These are phyloP conservation scores for Alternaria sp. DNA, from an alignment of 2,329 filamentous ascomycete species.

Conservation along the genomic window DNA sequence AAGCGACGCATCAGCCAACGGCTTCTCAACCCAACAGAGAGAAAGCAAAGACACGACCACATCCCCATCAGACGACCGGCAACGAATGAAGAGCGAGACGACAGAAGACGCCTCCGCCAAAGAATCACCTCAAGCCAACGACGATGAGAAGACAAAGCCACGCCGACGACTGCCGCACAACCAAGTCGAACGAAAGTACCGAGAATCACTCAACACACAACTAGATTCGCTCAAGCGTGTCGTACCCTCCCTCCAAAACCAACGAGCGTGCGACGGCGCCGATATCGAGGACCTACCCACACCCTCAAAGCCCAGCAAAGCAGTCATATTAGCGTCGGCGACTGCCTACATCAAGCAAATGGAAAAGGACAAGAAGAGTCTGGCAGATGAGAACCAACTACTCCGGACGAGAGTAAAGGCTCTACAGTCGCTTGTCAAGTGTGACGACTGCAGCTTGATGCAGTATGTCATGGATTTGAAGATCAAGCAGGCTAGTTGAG, in stretches of 20 bases:
- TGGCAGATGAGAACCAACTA: conserved; percentile 48
- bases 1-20: conserved; percentile 37
- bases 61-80: conserved; percentile 22
- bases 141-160: conserved; percentile 41
- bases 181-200: conserved; percentile 55
- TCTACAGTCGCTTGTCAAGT: conserved; percentile 54
- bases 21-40: conserved; percentile 41
- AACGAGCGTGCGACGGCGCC: conserved; percentile 43
- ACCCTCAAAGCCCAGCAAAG: conserved; percentile 52
- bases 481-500: conserved; percentile 35
- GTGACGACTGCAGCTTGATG: conserved; percentile 55
- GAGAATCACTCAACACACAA: conserved; percentile 55
- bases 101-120: conserved; percentile 36
- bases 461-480: conserved; percentile 52
- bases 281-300: conserved; percentile 54
- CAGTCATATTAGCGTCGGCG: conserved; percentile 55
- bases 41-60: conserved; percentile 24
- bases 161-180: conserved; percentile 51
- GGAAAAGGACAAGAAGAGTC: conserved; percentile 50
- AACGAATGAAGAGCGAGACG: conserved; percentile 42
- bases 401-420: conserved; percentile 50
- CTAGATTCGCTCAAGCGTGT: conserved; percentile 51
- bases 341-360: conserved; percentile 56
- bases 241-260: conserved; percentile 48
- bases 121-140: conserved; percentile 25